Evolutionary conservation across 2,329 filamentous ascomycete genomes (phyloP).

Genomic region (Neonectria ditissima): DNA sequence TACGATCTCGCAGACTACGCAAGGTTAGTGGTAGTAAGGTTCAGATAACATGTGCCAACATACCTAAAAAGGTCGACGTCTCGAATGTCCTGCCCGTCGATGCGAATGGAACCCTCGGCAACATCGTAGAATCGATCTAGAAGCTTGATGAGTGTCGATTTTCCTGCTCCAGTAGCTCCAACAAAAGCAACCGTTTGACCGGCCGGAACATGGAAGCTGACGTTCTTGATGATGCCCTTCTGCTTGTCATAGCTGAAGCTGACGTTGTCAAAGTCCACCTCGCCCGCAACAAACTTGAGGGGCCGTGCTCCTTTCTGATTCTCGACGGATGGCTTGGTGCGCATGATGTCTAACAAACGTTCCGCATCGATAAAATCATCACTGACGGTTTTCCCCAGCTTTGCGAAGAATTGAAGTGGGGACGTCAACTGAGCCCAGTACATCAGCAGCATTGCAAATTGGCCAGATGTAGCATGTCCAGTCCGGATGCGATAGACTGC

Average conservation of each 20-base stretch:
- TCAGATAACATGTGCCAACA: background rate
- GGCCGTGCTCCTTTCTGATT: constrained; percentile 64
- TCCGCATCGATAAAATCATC: constrained; percentile 69
- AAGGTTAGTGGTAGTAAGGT: constrained; percentile 36
- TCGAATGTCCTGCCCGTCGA: constrained; percentile 69
- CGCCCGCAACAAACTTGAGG: constrained; percentile 63
- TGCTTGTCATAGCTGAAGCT: constrained; percentile 70
- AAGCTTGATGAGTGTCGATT: constrained; percentile 69
- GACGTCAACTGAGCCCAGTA: constrained; percentile 81
- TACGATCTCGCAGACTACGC: constrained; percentile 61
- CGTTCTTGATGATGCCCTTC: constrained; percentile 66
- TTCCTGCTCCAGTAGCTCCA: constrained; percentile 69
- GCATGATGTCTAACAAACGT: constrained; percentile 68
- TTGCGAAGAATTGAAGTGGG: constrained; percentile 77
- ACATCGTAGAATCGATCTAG: constrained; percentile 71
- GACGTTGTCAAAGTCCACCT: constrained; percentile 67
- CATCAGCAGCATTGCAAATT: constrained; percentile 77
- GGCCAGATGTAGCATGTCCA: constrained; percentile 70
- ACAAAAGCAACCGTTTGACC: constrained; percentile 71
- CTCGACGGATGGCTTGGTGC: constrained; percentile 65
- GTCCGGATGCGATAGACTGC: constrained; percentile 74
- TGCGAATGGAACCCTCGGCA: constrained; percentile 62
- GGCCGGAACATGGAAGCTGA: constrained; percentile 63
- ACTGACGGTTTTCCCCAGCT: constrained; percentile 66
- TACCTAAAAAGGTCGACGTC: constrained; percentile 64